Base-by-base conservation (phyloP, 2,329 filamentous ascomycete species). In the Trichothecium sympodiale region DNA sequence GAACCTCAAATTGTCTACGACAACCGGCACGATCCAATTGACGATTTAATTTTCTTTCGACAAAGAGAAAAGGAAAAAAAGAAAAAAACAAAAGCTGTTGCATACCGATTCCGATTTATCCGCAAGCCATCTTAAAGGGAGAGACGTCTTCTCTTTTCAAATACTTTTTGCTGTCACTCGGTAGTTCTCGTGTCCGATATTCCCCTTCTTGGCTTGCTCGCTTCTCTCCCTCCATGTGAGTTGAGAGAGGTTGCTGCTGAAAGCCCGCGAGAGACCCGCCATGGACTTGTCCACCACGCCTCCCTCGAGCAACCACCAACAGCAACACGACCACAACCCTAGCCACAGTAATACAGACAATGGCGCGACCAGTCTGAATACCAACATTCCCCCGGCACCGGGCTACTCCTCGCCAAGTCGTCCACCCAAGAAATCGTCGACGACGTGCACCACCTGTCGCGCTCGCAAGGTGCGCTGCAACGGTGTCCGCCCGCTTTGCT, bases 401-500 rank as follows among this genome's bases (percentile, higher is more conserved):
- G 38, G 38, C 29, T 36, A 39, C 34, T 36, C 40, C 36, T 54
- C 52, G n/a, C 47, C 50, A 34, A 50, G 54, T 36, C 54, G 53
- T 37, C 56, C 54, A 30, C 56, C 55, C 17, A 64, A 62, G 42
- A 61, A 62, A 38, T 60, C 60, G 29, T 61, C 60, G 14, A 52
- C 61, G 25, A 73, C 69, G n/a, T 73, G 69, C 48, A 60, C 64
- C 42, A 70, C 68, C 9, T 73, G 68, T 42, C 65, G 69, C 16
- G 60, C 65, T 33, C 67, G 71, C 48, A 75, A 76, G 52, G 71
- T 76, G 15, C 69, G 71, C 33, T 76, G 71, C 54, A 69, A 74
- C 46, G 68, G 70, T 26, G 58, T 62, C 10, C 65, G 65, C 29
- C 60, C 65, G 34, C 55, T 69, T 39, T 76, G 71, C 51, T 65